phyloP scores from a whole-genome alignment of 306 rosid genomes.

The Corylus heterophylla region DNA sequence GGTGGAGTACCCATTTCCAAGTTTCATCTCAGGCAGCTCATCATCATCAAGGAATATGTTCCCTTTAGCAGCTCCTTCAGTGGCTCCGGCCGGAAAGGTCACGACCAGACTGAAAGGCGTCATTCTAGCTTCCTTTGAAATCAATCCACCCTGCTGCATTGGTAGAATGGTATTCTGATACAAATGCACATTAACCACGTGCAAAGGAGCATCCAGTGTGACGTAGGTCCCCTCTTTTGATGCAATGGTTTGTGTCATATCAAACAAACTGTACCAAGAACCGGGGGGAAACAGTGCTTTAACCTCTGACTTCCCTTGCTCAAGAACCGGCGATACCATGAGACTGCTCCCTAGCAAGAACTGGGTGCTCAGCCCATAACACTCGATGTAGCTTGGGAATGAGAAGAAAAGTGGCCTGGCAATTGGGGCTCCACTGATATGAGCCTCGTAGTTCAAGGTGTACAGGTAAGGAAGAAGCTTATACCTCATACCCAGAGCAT shows the following conservation, averaged over 20 bases:
- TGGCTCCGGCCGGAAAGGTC: constrained; percentile 69
- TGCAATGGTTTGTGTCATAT: constrained; percentile 54
- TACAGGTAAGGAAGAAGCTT: constrained; percentile 87
- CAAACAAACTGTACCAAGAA: constrained; percentile 82
- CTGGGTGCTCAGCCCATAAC: constrained; percentile 80
- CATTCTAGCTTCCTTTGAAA: constrained; percentile 76
- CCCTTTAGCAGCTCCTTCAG: constrained; percentile 72
- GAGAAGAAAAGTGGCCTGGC: constrained; percentile 96
- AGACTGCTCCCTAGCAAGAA: constrained; percentile 82
- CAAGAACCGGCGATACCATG: constrained; percentile 83
- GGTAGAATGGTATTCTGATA: constrained; percentile 86
- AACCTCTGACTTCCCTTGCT: constrained; percentile 69
- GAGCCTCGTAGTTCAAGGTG: constrained; percentile 91
- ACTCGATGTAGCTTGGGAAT: constrained; percentile 63
- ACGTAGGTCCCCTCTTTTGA: constrained; percentile 55
- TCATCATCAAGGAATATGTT: constrained; percentile 75
- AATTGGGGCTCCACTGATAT: constrained; percentile 80
- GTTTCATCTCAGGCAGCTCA: constrained; percentile 76
- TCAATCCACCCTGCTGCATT: constrained; percentile 83
- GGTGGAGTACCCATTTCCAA: constrained; percentile 77
- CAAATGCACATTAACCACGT: constrained; percentile 83
- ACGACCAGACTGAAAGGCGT: constrained; percentile 77
- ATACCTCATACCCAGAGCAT: constrained; percentile 86
- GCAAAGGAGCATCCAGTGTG: constrained; percentile 80
- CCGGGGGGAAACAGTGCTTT: constrained; percentile 92